phyloP scores from a whole-genome alignment of 371 early-diverging fungal genomes.

The Syncephalastrum sp. region DNA sequence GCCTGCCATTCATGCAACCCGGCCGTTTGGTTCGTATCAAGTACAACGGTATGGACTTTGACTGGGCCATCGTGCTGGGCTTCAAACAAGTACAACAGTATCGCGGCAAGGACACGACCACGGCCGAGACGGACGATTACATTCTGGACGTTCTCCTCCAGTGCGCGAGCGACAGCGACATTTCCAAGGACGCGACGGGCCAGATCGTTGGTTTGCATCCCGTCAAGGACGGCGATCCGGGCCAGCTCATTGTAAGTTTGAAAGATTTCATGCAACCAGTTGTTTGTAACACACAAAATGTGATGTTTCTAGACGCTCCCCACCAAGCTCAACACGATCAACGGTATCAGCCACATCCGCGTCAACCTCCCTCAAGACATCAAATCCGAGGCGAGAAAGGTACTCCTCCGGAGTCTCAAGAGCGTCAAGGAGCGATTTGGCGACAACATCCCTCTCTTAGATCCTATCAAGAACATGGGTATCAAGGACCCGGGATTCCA shows the following conservation, averaged over 20 bases:
- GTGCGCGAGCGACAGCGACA: slow-evolving; percentile 61
- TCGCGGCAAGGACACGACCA: slow-evolving; percentile 31
- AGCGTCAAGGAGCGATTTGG: slow-evolving; percentile 73
- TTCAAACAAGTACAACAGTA: slow-evolving; percentile 25
- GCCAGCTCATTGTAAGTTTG: slow-evolving; percentile 57
- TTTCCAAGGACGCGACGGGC: slow-evolving; percentile 59
- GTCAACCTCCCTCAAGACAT: slow-evolving; percentile 78
- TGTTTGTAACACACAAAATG: no score
- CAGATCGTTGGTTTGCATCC: slow-evolving; percentile 61
- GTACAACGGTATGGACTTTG: slow-evolving; percentile 76
- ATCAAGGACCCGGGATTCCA: slow-evolving; percentile 81
- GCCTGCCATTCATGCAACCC: slow-evolving; percentile 83
- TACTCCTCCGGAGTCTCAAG: slow-evolving; percentile 10
- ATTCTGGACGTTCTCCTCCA: slow-evolving; percentile 85
- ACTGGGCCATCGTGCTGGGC: slow-evolving; percentile 88
- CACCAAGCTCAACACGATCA: slow-evolving; percentile 40
- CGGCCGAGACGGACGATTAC: slow-evolving; percentile 47
- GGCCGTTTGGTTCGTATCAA: slow-evolving; percentile 82
- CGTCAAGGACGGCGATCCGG: slow-evolving; percentile 52
- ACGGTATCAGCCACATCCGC: slow-evolving; percentile 77
- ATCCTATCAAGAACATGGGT: slow-evolving; percentile 88
- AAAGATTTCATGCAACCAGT: no score
- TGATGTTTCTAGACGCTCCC: no score
- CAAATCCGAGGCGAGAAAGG: slow-evolving; percentile 13
- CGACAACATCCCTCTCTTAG: slow-evolving; percentile 77